Evolutionary conservation across 768 basidiomycete genomes (phyloP).

Genomic region (Epithele typhae): DNA sequence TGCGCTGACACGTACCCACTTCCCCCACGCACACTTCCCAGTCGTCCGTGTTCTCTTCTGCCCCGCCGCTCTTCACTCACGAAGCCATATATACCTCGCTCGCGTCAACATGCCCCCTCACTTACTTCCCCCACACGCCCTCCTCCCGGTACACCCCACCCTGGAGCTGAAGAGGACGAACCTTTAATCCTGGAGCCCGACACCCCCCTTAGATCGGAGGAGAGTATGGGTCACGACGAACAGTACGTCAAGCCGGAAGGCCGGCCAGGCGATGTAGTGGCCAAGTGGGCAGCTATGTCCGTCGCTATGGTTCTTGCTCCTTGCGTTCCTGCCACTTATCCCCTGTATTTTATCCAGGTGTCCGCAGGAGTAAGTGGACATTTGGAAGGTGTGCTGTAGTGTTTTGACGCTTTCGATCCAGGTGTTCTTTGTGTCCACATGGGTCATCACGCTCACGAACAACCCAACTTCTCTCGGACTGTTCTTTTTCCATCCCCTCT

Average conservation of each 20-base stretch:
- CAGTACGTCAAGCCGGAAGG: conserved; percentile 31
- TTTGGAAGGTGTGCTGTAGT: background rate
- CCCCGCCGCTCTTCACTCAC: background rate
- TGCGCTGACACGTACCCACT: conserved; percentile 14
- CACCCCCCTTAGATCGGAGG: background rate
- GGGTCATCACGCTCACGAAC: conserved; percentile 22
- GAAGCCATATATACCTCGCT: conserved; percentile 3
- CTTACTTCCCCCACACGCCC: too few relatives aligned
- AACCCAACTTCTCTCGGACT: conserved; percentile 25
- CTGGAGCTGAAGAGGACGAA: conserved; percentile 4
- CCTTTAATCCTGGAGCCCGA: conserved; percentile 9
- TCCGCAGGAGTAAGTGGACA: background rate
- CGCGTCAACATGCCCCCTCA: too few relatives aligned
- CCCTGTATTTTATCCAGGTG: background rate
- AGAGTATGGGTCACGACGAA: conserved; percentile 13
- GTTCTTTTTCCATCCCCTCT: conserved; percentile 40
- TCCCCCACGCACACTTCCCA: background rate
- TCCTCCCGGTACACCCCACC: too few relatives aligned
- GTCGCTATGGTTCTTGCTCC: conserved; percentile 12
- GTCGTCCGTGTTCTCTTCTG: background rate
- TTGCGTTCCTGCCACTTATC: too few relatives aligned
- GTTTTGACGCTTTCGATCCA: conserved; percentile 5
- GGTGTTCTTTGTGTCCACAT: conserved; percentile 24
- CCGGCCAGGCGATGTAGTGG: conserved; percentile 34
- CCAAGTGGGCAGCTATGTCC: conserved; percentile 34